Conservation (phyloP, 2,329 filamentous ascomycete genomes). For the Diaporthe ilicicola region DNA sequence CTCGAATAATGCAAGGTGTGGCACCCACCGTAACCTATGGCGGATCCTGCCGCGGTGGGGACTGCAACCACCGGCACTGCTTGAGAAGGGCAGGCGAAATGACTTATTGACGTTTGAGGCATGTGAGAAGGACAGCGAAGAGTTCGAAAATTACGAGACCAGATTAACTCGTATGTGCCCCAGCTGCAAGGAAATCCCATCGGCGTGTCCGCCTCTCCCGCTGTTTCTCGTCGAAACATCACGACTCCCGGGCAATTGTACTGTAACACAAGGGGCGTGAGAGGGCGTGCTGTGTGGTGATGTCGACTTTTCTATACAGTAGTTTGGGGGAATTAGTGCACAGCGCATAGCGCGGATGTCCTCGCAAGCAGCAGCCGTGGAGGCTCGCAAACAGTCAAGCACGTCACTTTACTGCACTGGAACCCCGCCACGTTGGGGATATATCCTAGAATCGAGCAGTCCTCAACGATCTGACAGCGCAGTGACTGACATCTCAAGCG, state of each 20-base stretch:
- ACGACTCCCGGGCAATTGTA: background rate
- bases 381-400: background rate
- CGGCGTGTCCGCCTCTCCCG: slow-evolving; percentile 14
- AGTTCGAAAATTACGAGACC: background rate
- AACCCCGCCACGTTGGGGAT: background rate
- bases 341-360: background rate
- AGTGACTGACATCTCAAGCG: no score
- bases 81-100: slow-evolving; percentile 26
- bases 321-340: background rate
- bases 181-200: background rate
- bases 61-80: background rate
- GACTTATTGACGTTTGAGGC: background rate
- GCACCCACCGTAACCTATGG: background rate
- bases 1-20: slow-evolving; percentile 2
- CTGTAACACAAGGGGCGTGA: slow-evolving; percentile 4
- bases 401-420: background rate
- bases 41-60: slow-evolving; percentile 15
- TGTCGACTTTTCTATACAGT: background rate
- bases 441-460: background rate
- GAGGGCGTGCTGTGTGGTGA: background rate
- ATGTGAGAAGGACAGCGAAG: background rate
- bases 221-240: background rate
- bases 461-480: no score
- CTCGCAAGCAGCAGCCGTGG: background rate
- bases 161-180: slow-evolving; percentile 19